Evolutionary conservation across 202 grass and related monocot species (phyloP), one percentile per base, ranked within the genome.

Genomic region (Cymbopogon flexuosus): DNA sequence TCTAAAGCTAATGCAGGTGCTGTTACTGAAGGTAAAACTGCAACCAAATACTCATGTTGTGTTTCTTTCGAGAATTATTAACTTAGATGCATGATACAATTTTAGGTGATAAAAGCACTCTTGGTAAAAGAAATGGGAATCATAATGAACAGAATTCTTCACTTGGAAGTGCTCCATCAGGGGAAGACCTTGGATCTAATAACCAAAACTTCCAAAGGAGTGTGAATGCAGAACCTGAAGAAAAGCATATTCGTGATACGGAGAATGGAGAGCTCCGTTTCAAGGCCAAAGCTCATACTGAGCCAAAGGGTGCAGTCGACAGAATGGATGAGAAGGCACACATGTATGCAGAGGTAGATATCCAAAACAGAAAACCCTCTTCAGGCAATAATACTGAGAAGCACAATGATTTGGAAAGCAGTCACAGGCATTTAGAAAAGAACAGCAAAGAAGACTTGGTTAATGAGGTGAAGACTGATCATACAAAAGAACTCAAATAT

Each of bases 351-450:
- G 70, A 63, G 58, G 18, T 15, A 27, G 33, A 81, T 82, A 58
- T 62, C 14, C 67, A 67, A 58, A 84, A 84, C 81, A 72, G 73
- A 62, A 87, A 85, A 64, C 9, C n/a, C 30, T 34, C 42, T 60
- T 75, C 34, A n/a, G 65, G 6, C 41, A 69, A 64, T 37, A 21
- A 73, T 73, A 10, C 29, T 61, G 81, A 83, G 89, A 88, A 67
- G 47, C 80, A 30, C 39, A 76, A 83, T 77, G 73, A 57, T 40
- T 54, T 47, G 57, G 68, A 63, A 24, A 79, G 67, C 45, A 54
- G 45, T 73, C 46, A 76, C 45, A 76, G 18, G 58, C 65, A 68
- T 82, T 70, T 68, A 83, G 88, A 84, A 77, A 89, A 77, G 66
- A 87, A 63, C 68, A 85, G 27, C 65, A 86, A 78, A 60, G 79